Base-by-base conservation (phyloP, 768 basidiomycete genomes). In the Kwoniella sp. region DNA sequence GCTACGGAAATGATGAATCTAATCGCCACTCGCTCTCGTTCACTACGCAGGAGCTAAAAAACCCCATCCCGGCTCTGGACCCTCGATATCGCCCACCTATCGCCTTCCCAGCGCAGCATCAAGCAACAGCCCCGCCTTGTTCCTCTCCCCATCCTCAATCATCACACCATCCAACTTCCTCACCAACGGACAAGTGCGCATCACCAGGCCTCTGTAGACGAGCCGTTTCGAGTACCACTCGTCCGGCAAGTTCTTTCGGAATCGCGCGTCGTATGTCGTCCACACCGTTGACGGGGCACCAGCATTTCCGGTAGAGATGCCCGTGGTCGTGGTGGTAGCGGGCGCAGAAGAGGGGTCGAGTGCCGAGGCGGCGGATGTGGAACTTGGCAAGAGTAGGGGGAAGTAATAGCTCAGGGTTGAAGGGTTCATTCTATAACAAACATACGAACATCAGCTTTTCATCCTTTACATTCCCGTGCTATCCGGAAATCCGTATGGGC, bases 331-430 rank as follows among this genome's bases (percentile, higher is more conserved):
- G 29, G 7, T 48, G 55, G 41, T 55, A n/a, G 56, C 62, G 41
- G 38, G 58, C 4, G 68, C 29, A 1, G 58, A 59, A 23, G 58
- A 50, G 12, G 55, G 54, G 26, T 48, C 50, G n/a, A 58, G 13
- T 15, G 45, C 60, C 37, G 61, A 25, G 48, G 52, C 31, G 7
- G 52, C 22, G 25, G 45, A 28, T 25, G 68, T 25, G 17, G 61
- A 47, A 37, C 51, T 47, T 38, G 61, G 20, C 41, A 61, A 48
- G 58, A 20, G 23, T 55, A 62, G 72, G 88, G 96, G 93, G 34
- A 96, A 85, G 81, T 99, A 98, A 90, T 92, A 95, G 5, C 91
- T 91, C 12, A 97, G 87, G 22, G 94, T 97, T 71, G 90, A 92
- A 59, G 96, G 94, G 77, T 99, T 99, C 93, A 97, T 96, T 81